Conservation (phyloP, 768 basidiomycete species). For the Hygrocybe coccinea region DNA sequence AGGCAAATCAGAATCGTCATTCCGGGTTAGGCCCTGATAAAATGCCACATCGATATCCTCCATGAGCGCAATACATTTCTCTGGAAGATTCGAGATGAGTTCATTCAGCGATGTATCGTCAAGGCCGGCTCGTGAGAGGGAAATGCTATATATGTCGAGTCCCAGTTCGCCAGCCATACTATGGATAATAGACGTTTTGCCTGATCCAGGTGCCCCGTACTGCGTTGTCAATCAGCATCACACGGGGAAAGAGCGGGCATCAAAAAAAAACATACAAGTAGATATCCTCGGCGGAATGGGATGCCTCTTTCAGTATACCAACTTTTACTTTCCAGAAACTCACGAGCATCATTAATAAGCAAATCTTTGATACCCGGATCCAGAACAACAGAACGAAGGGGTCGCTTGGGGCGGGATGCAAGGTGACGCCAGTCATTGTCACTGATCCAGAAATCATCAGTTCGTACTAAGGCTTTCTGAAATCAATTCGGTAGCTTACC, state of each 20-base stretch:
- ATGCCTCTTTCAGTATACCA: constrained; percentile 79
- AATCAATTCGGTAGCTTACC: constrained; percentile 20
- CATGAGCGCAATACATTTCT: constrained; percentile 71
- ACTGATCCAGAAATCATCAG: background rate
- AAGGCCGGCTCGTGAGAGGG: constrained; percentile 56
- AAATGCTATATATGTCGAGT: constrained; percentile 68
- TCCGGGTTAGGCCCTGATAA: constrained; percentile 40
- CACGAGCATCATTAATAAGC: constrained; percentile 61
- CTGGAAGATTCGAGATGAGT: constrained; percentile 58
- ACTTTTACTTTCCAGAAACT: constrained; percentile 60
- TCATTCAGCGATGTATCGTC: constrained; percentile 58
- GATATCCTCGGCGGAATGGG: constrained; percentile 75
- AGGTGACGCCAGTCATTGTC: constrained; percentile 50
- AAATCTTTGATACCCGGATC: constrained; percentile 65
- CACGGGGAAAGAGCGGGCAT: background rate
- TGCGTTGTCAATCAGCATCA: constrained; percentile 16
- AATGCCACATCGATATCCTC: constrained; percentile 84
- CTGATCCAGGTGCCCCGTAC: constrained; percentile 73
- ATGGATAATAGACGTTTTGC: constrained; percentile 76
- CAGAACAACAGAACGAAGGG: constrained; percentile 61
- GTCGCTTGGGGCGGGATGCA: constrained; percentile 58
- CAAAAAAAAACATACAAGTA: constrained; percentile 38
- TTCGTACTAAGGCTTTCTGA: background rate
- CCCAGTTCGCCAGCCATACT: constrained; percentile 73
- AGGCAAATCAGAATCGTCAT: constrained; percentile 13